Base-by-base conservation (phyloP, 106 monocot species). In the Iris macrosiphon region DNA sequence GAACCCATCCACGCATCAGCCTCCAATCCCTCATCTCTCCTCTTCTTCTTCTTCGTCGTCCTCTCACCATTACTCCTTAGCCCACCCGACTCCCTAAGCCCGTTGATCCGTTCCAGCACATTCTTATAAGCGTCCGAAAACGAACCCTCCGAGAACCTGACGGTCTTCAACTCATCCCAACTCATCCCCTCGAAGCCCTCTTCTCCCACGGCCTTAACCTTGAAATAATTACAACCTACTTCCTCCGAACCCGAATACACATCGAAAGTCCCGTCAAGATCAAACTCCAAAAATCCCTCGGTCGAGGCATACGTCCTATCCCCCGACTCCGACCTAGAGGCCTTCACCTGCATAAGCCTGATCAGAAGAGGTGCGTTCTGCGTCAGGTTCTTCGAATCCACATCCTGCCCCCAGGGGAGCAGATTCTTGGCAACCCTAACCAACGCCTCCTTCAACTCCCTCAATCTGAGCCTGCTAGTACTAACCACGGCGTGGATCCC, bases 371-470 rank as follows among this genome's bases (percentile, higher is more conserved):
- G 77, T 0, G 77, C 74, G 24, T 88, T 73, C 3, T 67, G 70
- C 17, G 70, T 49, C 0, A 93, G 40, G 51, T 93, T 93, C 70
- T 73, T 80, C 6, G 48, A 53, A 4, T 59, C 84, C 7, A 84
- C 77, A 45, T 80, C 77, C 9, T 56, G 28, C 0, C 93, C 93
- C 93, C 87, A 84, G 0, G 93, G 93, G 19, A 93, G 68, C 54
- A 84, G 46, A 8, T 31, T 47, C 55, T 56, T 71, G 0, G 93
- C 76, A 26, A 66, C 93, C 33, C 41, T 54, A 18, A 82, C 69
- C 2, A 93, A 59, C 0, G 74, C 65, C 18, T 68, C 64, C 13
- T 55, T 29, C 31, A 93, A 57, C 59, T 87, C 93, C 61, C 62
- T 79, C 44, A 58, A 63, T 49, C 87, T 52, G 35, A 32, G 26